Base-by-base conservation (phyloP, 2,329 filamentous ascomycete species). In the Akanthomyces muscarius region DNA sequence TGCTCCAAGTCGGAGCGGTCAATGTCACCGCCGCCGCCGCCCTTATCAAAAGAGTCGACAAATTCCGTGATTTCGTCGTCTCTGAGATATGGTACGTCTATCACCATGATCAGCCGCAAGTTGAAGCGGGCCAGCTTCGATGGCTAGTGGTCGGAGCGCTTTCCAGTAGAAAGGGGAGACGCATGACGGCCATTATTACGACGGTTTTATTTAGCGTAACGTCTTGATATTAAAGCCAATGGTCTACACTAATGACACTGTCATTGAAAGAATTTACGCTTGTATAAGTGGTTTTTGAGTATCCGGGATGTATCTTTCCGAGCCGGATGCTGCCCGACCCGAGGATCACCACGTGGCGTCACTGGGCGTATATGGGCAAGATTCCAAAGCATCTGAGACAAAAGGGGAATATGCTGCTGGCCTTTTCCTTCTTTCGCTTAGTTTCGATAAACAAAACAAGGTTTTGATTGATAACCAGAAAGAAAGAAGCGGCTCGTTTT, bases 41-140 rank as follows among this genome's bases (percentile, higher is more conserved):
- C 76, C 65, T 77, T 75, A 67, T 85, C 82, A 3, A 86, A 72
- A 36, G 81, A 79, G 63, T 83, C 74, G 47, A 86, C 73, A 60
- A 86, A 86, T 4, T 74, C 69, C 7, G 78, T 71, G 53, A 85
- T 81, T 67, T 86, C 83, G 7, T 80, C 74, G 56, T 83, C 76
- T 52, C 70, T 75, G 52, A 81, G 72, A 53, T 74, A 77, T n/a
- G 18, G 14, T 16, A 25, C n/a, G 30, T 52, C 18, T 21, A 33
- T 21, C 30, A n/a, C 30, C 50, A 52, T 52, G 18, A 5, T 52
- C 50, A 10, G 18, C 30, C 18, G 18, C 11, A 13, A 11, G 16
- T 21, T 36, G 28, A 36, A 52, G 50, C 28, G 42, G 16, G 7
- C 33, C n/a, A 41, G 30, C 50, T 53, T 38, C 50, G 48, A 23